phyloP scores from a whole-genome alignment of 208 protist genomes.

The Leishmania martiniquensis region DNA sequence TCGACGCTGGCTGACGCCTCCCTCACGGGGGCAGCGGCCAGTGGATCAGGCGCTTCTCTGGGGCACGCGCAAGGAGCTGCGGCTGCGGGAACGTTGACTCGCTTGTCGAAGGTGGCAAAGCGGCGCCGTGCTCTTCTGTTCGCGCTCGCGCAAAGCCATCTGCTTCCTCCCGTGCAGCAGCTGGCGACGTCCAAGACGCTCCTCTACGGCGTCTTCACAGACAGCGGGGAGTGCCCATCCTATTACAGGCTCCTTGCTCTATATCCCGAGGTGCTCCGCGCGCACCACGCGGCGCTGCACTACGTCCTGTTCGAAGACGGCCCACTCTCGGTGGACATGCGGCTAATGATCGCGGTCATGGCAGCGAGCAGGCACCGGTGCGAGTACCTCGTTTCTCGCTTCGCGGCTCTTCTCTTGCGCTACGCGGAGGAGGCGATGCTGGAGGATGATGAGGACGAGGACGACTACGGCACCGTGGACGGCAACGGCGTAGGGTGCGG shows the following conservation, averaged over 20 bases:
- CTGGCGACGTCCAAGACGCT: constrained; percentile 39
- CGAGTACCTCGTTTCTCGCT: constrained; percentile 80
- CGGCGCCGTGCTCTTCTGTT: constrained; percentile 41
- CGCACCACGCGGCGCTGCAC: constrained; percentile 60
- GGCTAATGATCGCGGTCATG: constrained; percentile 87
- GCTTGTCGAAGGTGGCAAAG: constrained; percentile 23
- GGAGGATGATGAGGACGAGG: constrained; percentile 22
- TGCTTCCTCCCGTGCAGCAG: constrained; percentile 34
- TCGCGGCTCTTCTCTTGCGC: constrained; percentile 61
- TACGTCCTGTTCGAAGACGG: constrained; percentile 84
- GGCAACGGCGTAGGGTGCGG: neutral
- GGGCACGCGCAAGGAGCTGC: neutral
- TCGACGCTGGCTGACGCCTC: neutral
- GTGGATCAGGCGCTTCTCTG: neutral
- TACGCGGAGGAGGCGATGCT: constrained; percentile 42
- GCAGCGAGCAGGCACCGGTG: constrained; percentile 80
- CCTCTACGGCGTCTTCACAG: constrained; percentile 65
- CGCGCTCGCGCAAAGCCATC: constrained; percentile 43
- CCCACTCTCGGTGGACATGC: constrained; percentile 66
- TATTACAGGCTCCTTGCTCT: constrained; percentile 72
- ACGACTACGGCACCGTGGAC: neutral
- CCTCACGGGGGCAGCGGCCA: neutral
- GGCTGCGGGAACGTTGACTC: neutral
- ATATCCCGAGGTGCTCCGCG: constrained; percentile 65
- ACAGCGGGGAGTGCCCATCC: constrained; percentile 61